Conservation (phyloP, 2,329 filamentous ascomycete genomes). For the Cercospora zeina region DNA sequence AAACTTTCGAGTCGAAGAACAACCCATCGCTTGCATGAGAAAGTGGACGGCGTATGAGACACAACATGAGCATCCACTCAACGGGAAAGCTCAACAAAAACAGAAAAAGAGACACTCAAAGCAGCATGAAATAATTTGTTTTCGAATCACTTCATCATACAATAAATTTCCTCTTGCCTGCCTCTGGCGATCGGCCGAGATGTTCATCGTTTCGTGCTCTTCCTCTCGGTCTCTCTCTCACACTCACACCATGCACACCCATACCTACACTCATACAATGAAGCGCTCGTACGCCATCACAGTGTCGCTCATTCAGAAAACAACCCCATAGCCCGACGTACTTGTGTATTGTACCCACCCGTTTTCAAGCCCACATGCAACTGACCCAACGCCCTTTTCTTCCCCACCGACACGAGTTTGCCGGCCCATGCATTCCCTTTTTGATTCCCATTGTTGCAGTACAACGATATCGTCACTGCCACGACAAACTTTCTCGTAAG, state of each 20-base stretch:
- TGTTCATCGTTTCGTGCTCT: neutral
- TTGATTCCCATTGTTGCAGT: neutral
- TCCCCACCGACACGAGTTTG: neutral
- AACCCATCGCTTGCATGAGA: too few relatives aligned
- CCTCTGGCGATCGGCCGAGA: slow-evolving; percentile 16
- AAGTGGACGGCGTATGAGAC: too few relatives aligned
- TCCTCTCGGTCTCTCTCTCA: neutral
- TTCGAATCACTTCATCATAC: slow-evolving; percentile 7
- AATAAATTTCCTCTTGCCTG: slow-evolving; percentile 19
- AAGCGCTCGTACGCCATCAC: slow-evolving; percentile 5
- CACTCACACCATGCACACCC: too few relatives aligned
- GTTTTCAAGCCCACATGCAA: neutral
- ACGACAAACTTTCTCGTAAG: neutral
- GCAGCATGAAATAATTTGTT: neutral
- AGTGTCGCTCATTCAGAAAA: slow-evolving; percentile 8
- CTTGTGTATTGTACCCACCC: neutral
- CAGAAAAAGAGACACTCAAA: neutral
- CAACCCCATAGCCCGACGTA: neutral
- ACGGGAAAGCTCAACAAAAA: neutral
- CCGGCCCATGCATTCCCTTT: neutral
- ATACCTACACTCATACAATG: neutral
- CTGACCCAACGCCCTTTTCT: neutral
- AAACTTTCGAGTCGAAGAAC: too few relatives aligned
- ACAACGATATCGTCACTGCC: neutral
- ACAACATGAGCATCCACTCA: neutral